Percentiles rank a stretch among this genome's conserved stretches.
Conservation (phyloP, 2,329 filamentous ascomycete genomes). For the Cordyceps cicadae region DNA sequence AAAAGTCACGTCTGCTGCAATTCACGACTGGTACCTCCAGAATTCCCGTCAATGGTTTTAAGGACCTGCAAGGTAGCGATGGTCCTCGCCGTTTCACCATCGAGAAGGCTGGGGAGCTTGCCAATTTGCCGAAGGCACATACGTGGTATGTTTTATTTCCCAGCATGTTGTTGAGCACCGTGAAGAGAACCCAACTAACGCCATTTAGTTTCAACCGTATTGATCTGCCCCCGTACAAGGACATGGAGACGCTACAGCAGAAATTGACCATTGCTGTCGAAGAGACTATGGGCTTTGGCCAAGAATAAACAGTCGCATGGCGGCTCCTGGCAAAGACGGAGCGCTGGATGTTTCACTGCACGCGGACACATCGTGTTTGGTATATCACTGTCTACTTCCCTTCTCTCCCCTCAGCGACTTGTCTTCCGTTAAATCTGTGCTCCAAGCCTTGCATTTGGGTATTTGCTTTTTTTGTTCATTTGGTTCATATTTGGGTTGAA, state of each 20-base stretch:
- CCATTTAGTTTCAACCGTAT: conserved; percentile 81
- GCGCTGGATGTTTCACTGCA: background rate
- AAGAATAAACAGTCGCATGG: conserved; percentile 63
- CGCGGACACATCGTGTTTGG: conserved; percentile 4
- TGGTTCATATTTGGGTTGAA: conserved; percentile 16
- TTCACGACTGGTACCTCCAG: conserved; percentile 96
- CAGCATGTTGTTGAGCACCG: conserved; percentile 1
- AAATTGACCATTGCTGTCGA: conserved; percentile 97
- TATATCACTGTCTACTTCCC: background rate
- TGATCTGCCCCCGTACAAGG: conserved; percentile 90
- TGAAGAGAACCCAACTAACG: conserved; percentile 17
- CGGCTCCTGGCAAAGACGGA: background rate
- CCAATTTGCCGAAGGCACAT: conserved; percentile 90
- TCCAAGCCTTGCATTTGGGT: conserved; percentile 10
- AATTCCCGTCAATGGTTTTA: conserved; percentile 98
- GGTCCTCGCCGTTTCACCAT: conserved; percentile 94
- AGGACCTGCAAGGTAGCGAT: conserved; percentile 95
- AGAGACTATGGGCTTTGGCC: conserved; percentile 97
- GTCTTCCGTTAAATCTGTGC: conserved; percentile 10
- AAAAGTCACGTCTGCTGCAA: conserved; percentile 91
- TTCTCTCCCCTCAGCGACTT: background rate
- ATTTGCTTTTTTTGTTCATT: conserved; percentile 16
- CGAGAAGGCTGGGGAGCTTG: conserved; percentile 89
- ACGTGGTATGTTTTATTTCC: conserved; percentile 67
- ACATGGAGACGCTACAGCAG: conserved; percentile 70